Conservation (phyloP, 331 rosid genomes). For the Malus hybrid region DNA sequence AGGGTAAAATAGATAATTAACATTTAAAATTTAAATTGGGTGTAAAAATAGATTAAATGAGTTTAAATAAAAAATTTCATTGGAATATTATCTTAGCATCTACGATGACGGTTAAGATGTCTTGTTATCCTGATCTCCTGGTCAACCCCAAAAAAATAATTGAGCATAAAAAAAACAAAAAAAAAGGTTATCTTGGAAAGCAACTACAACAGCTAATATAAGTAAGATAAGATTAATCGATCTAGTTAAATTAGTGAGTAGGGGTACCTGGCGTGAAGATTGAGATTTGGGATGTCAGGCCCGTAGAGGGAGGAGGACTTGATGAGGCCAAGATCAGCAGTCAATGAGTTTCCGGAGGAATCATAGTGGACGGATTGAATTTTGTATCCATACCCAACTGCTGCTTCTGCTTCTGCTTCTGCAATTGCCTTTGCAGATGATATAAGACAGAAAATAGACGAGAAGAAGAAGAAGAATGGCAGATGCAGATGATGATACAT, state of each 20-base stretch:
- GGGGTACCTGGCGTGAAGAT: conserved; percentile 48
- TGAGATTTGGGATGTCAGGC: conserved; percentile 50
- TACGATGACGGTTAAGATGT: neutral
- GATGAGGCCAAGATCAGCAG: conserved; percentile 53
- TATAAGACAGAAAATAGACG: neutral
- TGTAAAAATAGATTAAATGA: too few species aligned
- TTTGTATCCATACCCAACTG: conserved; percentile 50
- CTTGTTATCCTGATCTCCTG: neutral
- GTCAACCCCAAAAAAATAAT: neutral
- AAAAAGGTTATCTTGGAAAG: neutral
- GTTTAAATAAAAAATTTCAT: too few species aligned
- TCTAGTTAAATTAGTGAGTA: neutral
- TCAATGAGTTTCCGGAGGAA: conserved; percentile 21
- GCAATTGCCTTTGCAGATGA: neutral
- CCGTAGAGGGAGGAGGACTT: conserved; percentile 46
- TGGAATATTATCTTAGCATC: neutral
- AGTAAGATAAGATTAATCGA: neutral
- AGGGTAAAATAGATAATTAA: too few species aligned
- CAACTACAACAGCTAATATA: neutral
- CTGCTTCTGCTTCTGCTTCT: neutral
- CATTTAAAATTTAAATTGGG: too few species aligned
- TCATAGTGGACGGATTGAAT: conserved; percentile 18
- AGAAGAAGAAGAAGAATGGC: neutral
- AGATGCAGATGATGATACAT: neutral
- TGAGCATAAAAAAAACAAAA: neutral